Evolutionary conservation across 805 yeast genomes (phyloP), one percentile per base, ranked within the genome.

Genomic region (Cyberlindnera lachancei): DNA sequence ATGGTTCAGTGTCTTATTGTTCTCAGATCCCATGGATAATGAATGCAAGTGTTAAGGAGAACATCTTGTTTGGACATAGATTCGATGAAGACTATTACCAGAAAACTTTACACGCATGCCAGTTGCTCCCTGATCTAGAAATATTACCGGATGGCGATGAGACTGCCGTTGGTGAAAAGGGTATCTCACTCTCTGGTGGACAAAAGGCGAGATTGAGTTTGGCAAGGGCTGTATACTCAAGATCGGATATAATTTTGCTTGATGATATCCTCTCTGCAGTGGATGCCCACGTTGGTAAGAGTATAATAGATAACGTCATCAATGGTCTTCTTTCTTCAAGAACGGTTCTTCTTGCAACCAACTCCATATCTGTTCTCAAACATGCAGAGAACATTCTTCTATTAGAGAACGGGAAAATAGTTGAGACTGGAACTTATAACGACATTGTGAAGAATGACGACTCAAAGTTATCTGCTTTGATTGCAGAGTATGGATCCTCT

Each of bases 21-120:
- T 76, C 95, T 3, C 97, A 88, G 59, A 77, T 81, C 21, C 92
- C 98, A 1, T 92, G 98, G 97, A 87, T 92, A 41, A 80, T 86
- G 81, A 92, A 92, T 53, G 96, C 95, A 18, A 68, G 94, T 3
- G 87, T 92, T 6, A 79, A 74, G 48, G 96, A 90, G 21, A 92
- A 92, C 52, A 83, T 92, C 50, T 57, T 87, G 31, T 92, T 92
- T 60, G 97, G 98, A 15, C 85, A 79, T 52, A 78, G 69, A 44
- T 84, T 63, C 53, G 96, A 92, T 48, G 71, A 80, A 12, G 80
- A 69, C 3, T 88, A 87, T 49, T 92, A 92, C 59, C 72, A 79
- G 24, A 69, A 68, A 44, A 90, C 95, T 0, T 58, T 92, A 15
- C 73, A 75, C 27, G 95, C 96, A 0, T 92, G 98, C 64, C 96